Percentiles rank a stretch among this genome's conserved stretches.
phyloP scores from a whole-genome alignment of 2,329 filamentous ascomycete genomes.

The Diaporthe batatas region DNA sequence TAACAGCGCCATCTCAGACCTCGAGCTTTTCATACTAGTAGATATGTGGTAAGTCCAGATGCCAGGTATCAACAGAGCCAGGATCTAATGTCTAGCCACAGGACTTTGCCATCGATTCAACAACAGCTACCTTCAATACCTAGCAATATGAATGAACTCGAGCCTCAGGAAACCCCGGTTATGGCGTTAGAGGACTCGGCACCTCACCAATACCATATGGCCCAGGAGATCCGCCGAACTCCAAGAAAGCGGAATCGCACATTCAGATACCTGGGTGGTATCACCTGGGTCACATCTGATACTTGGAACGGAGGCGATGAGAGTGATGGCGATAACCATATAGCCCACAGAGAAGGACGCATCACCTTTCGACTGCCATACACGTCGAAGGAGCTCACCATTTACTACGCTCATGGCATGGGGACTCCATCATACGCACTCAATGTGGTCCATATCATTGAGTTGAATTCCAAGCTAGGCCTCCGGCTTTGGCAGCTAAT shows the following conservation, averaged over 20 bases:
- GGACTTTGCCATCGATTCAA: no score
- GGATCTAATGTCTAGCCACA: no score
- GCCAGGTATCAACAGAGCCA: background rate
- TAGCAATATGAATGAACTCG: no score
- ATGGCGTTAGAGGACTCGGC: no score
- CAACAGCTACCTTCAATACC: no score
- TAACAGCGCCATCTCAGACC: background rate
- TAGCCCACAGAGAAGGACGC: background rate
- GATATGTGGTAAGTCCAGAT: background rate
- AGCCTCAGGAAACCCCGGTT: no score
- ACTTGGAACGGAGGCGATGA: background rate
- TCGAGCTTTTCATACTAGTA: background rate
- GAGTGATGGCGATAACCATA: background rate
- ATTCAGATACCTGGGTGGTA: background rate
- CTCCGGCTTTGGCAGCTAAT: no score
- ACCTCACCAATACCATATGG: no score
- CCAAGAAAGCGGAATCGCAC: background rate
- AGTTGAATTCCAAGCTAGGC: fast-evolving
- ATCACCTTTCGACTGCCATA: slow-evolving; percentile 2
- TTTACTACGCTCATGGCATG: background rate
- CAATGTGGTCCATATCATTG: background rate
- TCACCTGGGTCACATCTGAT: slow-evolving; percentile 8
- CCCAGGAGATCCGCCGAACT: no score
- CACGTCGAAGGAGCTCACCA: background rate
- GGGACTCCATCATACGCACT: slow-evolving; percentile 14